Evolutionary conservation across 169 alveolate species (phyloP).

Genomic region (Perkinsus chesapeaki): DNA sequence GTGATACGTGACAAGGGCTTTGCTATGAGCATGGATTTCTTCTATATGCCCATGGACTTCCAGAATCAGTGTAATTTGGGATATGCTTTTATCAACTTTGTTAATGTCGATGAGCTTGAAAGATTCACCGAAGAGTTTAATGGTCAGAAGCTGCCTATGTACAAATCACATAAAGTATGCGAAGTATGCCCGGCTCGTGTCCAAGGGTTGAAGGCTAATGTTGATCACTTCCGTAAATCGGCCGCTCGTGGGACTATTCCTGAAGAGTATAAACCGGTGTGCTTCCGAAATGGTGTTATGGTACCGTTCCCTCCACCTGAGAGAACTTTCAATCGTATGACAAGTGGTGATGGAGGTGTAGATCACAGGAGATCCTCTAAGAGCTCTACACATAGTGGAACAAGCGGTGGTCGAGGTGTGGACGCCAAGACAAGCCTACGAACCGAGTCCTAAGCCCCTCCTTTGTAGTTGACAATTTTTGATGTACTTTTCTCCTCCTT

Average conservation of each 20-base stretch:
- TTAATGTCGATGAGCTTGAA: conserved; percentile 27
- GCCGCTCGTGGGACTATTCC: not conserved
- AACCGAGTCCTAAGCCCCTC: not conserved
- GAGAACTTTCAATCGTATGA: not conserved
- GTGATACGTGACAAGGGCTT: conserved; percentile 9
- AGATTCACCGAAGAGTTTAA: conserved; percentile 30
- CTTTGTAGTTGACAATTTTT: not conserved
- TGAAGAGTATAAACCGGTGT: not conserved
- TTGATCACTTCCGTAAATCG: not conserved
- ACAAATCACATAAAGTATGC: conserved; percentile 39
- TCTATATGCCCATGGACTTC: conserved; percentile 68
- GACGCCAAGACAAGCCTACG: not conserved
- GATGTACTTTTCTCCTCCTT: not conserved
- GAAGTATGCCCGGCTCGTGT: not conserved
- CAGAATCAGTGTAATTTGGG: conserved; percentile 66
- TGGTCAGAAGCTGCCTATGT: conserved; percentile 45
- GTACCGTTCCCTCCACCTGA: not conserved
- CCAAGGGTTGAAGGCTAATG: not conserved
- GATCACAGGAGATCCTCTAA: not conserved
- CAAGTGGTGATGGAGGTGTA: not conserved
- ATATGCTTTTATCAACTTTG: conserved; percentile 67
- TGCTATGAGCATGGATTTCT: conserved; percentile 34
- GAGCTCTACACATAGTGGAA: not conserved
- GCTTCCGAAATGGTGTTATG: not conserved
- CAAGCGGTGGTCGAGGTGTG: not conserved